These are phyloP conservation scores for Fragaria ananassa DNA, from an alignment of 306 rosid species.

Conservation along the genomic window DNA sequence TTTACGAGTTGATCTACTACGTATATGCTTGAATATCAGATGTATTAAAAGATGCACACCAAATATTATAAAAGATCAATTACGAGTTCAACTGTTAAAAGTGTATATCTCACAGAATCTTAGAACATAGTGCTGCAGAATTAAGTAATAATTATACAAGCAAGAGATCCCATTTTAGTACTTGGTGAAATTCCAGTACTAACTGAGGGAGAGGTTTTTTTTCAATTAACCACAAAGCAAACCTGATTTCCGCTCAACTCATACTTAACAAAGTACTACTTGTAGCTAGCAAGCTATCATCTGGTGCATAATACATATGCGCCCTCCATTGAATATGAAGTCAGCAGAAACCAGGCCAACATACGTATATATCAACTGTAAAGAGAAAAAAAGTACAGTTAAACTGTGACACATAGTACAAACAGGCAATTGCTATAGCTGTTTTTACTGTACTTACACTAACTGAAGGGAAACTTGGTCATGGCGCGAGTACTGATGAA, in stretches of 20 bases:
- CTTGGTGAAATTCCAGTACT: neutral
- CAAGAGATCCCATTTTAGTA: constrained; percentile 12
- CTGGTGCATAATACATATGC: neutral
- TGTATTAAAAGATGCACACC: neutral
- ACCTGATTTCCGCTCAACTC: neutral
- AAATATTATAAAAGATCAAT: constrained; percentile 2
- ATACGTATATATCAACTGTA: neutral
- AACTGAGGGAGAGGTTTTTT: neutral
- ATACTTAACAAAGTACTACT: neutral
- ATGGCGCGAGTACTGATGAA: constrained; percentile 48
- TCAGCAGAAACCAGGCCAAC: constrained; percentile 9
- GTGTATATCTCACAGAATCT: neutral
- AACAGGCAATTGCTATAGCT: neutral
- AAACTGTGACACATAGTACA: neutral
- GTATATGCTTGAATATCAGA: neutral
- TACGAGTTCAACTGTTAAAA: constrained; percentile 5
- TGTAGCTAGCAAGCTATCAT: neutral
- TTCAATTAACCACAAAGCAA: constrained; percentile 6
- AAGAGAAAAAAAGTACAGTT: neutral
- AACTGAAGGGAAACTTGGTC: constrained; percentile 81
- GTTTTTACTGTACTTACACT: constrained; percentile 41
- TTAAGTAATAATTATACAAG: constrained; percentile 10
- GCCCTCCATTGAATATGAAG: neutral
- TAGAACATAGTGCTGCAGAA: neutral
- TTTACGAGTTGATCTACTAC: neutral